Evolutionary conservation across 1,284 basidiomycete species (phyloP), one percentile per base, ranked within the genome.

Genomic region (Marasmius fiardii): DNA sequence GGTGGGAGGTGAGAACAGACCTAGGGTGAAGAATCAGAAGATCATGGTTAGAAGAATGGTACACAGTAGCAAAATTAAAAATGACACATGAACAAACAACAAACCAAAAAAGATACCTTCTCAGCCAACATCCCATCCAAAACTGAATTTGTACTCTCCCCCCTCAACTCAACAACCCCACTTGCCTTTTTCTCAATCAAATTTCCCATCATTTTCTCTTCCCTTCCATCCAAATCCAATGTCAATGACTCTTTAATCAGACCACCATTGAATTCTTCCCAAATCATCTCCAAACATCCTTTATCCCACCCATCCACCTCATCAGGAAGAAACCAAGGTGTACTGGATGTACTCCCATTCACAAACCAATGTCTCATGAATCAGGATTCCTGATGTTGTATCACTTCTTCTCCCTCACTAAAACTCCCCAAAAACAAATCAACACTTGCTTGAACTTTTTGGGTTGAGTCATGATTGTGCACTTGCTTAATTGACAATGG

Each of bases 1-100:
- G 93, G 85, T 0, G 96, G 93, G 1, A 98, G 75, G 58, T 85
- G 75, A 0, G 82, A 71, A 0, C 90, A 84, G 10, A 95, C 72
- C 92, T 94, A 57, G 39, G 31, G 33, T 33, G n/a, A 51, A 31
- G 37, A 43, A 18, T n/a, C 51, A 6, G 24, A 26, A n/a, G n/a
- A n/a, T n/a, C n/a, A n/a, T n/a, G n/a, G n/a, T n/a, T n/a, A n/a
- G n/a, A n/a, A n/a, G n/a, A n/a, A n/a, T n/a, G n/a, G n/a, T n/a
- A n/a, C n/a, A n/a, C n/a, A n/a, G n/a, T 31, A n/a, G n/a, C 52
- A 37, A 57, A 52, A 23, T 35, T 53, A 35, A 26, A 52, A 18
- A 37, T 20, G 23, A 53, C 5, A 31, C 45, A 45, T 51, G 43
- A 52, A 49, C 48, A 28, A 53, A 53, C 44, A 49, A 12, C 39